phyloP scores from a whole-genome alignment of 208 protist genomes.

The Acanthamoeba triangularis region DNA sequence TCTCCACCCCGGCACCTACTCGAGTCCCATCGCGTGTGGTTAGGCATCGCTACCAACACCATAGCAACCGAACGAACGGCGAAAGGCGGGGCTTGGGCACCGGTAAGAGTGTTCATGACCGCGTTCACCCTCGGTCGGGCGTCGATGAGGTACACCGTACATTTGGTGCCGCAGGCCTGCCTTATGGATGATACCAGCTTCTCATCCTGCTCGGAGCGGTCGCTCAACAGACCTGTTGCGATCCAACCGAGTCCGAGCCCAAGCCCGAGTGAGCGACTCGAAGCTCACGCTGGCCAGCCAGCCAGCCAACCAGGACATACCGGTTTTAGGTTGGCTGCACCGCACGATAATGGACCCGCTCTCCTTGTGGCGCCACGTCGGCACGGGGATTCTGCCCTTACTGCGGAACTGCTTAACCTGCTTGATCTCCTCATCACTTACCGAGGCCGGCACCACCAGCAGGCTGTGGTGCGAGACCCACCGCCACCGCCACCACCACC shows the following conservation, averaged over 20 bases:
- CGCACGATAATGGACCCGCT: slow-evolving; percentile 61
- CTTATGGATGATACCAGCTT: slow-evolving; percentile 58
- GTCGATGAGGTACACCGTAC: slow-evolving; percentile 55
- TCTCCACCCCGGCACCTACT: slow-evolving; percentile 54
- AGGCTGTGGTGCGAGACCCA: no score
- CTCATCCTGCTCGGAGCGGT: slow-evolving; percentile 67
- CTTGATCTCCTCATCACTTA: slow-evolving; percentile 47
- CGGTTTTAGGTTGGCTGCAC: slow-evolving; percentile 74
- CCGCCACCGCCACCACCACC: no score
- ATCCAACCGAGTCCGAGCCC: no score
- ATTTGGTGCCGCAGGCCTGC: not conserved
- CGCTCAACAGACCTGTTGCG: slow-evolving; percentile 68
- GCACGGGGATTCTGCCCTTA: slow-evolving; percentile 68
- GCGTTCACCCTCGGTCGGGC: slow-evolving; percentile 67
- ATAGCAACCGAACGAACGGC: no score
- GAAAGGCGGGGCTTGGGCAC: not conserved
- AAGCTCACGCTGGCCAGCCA: not conserved
- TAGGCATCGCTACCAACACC: no score
- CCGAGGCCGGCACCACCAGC: slow-evolving; percentile 23
- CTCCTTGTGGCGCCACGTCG: slow-evolving; percentile 60
- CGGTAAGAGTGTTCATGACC: slow-evolving; percentile 21
- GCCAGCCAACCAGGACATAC: not conserved
- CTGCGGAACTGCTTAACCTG: slow-evolving; percentile 63
- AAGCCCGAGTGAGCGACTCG: not conserved
- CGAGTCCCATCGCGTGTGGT: no score